Base-by-base conservation (phyloP, 2,329 filamentous ascomycete genomes). In the Huntiella savannae region DNA sequence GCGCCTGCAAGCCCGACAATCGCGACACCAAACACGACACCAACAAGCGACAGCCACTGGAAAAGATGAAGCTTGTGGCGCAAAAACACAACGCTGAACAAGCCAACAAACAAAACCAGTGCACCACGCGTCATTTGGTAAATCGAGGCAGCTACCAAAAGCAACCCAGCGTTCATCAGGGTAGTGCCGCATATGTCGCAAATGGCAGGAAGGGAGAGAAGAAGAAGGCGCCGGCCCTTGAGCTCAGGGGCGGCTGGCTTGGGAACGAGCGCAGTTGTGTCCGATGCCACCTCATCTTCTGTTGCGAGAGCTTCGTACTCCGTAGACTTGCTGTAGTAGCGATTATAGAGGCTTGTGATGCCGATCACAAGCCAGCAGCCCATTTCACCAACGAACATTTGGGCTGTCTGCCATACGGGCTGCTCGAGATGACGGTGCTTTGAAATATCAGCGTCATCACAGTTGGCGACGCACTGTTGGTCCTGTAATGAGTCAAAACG, bases 121-220 rank as follows among this genome's bases (percentile, higher is more conserved):
- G 91, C 91, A 6, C 91, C 91, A 49, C 91, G 72, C 1, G 88
- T 96, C 91, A 98, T 98, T 64, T 98, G 91, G 63, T 95, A 98
- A 57, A 98, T 95, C 50, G 84, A 92, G 1, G 91, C 85, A 10
- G 84, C 91, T 17, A 96, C 87, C 59, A 96, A 87, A 42, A 96
- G 70, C 53, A 98, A 69, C 3, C 91, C 91, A 4, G 85, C 82
- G 58, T 98, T 98, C 87, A 98, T 96, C 47, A 96, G 72, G 3
- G 91, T 98, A 4, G 91, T 98, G 41, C 85, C 91, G 17, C 82
- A 77, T 53, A 96, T 94, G 59, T 98, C 91, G 63, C 87, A 95
- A 57, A 86, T 80, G 37, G 91, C 83, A 1, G 91, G 91, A 8
- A 93, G 66, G 5, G 86, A 79, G 46, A 98, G 72, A 28, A 96